Evolutionary conservation across 2,329 filamentous ascomycete genomes (phyloP), one percentile per base, ranked within the genome.

Genomic region (Berkeleyomyces basicola): DNA sequence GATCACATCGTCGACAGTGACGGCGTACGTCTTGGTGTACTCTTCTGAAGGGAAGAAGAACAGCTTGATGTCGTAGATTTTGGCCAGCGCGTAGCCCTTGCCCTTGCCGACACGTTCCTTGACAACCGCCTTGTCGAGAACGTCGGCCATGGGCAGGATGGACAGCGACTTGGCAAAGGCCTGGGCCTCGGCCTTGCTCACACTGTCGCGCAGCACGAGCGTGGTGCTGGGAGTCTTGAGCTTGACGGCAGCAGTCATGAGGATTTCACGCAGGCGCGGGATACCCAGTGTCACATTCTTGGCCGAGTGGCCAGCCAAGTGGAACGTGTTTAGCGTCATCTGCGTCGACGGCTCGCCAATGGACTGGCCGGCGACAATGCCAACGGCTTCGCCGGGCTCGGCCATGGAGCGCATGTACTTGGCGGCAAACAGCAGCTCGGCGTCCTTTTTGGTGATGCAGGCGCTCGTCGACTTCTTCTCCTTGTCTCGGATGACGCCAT

Each of bases 281-380:
- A 99, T 97, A 88, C 93, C 93, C 23, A 96, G 82, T 0, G 93
- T 99, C 71, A 99, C 95, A 81, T 99, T 99, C 79, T 96, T 97
- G 39, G 93, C 87, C 23, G 93, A 91, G 78, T 97, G 92, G 70
- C 93, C 93, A 73, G 93, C 93, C 82, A 99, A 88, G 81, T 99
- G 93, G 82, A 99, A 99, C 37, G 95, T 99, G 76, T 99, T 99
- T 62, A 99, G 78, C 6, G 95, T 99, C 95, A 99, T 99, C 73
- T 99, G 93, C 9, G 93, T 99, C 2, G 91, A 96, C 7, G 95
- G 93, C 71, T 99, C 95, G 71, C 93, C 93, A 49, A 99, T 85
- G 40, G 92, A 97, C 74, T 99, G 93, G 7, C 91, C 91, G 59
- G 95, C 95, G 64, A 99, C 89, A 66, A 99, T 95, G 67, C 93